These are phyloP conservation scores for Coemansia sp. DNA, from an alignment of 192 early-diverging fungal genomes.

Conservation along the genomic window DNA sequence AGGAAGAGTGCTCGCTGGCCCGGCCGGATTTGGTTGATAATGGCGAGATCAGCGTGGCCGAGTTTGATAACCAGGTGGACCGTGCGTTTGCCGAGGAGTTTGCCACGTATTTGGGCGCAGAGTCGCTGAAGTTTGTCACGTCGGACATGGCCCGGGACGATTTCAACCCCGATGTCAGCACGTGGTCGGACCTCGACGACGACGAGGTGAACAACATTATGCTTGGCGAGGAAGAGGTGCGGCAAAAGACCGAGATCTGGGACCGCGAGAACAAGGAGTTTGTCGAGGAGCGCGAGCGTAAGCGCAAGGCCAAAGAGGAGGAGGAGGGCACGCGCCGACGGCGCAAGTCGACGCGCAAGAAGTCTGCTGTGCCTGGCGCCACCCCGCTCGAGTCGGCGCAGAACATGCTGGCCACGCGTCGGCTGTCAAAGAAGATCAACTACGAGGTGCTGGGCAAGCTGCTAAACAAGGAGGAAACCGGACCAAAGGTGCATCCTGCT, in stretches of 20 bases:
- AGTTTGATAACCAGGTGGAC: conserved; percentile 15
- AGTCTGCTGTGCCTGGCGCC: conserved; percentile 35
- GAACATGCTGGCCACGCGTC: conserved; percentile 65
- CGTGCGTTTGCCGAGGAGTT: conserved; percentile 29
- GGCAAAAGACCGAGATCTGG: conserved; percentile 80
- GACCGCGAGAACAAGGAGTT: conserved; percentile 83
- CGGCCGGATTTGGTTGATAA: not conserved
- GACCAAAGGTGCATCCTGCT: conserved; percentile 22
- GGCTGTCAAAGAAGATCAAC: conserved; percentile 89
- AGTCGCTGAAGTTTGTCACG: conserved; percentile 21
- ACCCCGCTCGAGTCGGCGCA: conserved; percentile 76
- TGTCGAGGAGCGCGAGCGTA: conserved; percentile 58
- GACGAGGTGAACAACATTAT: conserved; percentile 67
- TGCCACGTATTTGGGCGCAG: conserved; percentile 19
- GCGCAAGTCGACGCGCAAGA: conserved; percentile 28
- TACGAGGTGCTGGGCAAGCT: conserved; percentile 72
- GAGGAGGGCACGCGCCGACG: conserved; percentile 25
- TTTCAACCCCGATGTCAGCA: conserved; percentile 43
- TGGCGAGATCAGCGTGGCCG: not conserved
- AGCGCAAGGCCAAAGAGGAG: conserved; percentile 30
- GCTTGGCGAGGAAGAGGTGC: conserved; percentile 72
- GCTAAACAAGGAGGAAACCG: conserved; percentile 51
- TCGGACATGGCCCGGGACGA: conserved; percentile 1
- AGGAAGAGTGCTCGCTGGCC: not conserved
- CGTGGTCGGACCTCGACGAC: conserved; percentile 65